These are phyloP conservation scores for Euphorbia schlechtendalii DNA, from an alignment of 441 rosid genomes.

Conservation along the genomic window DNA sequence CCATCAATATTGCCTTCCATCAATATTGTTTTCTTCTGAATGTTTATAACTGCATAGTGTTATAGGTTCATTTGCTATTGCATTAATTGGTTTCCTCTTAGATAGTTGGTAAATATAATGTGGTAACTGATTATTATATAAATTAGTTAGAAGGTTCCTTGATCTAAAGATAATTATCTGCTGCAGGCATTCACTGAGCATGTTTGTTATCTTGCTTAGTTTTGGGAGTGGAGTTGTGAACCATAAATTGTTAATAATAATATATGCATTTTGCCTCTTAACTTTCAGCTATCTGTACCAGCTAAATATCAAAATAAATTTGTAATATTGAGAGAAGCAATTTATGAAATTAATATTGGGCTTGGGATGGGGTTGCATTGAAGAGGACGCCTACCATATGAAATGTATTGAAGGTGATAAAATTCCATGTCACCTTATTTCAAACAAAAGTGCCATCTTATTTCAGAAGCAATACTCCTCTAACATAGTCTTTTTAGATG, in stretches of 20 bases:
- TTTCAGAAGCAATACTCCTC: conserved; percentile 1
- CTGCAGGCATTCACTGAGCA: not conserved
- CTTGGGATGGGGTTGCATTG: not conserved
- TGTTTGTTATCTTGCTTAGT: not conserved
- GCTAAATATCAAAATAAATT: not conserved
- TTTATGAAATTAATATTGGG: not conserved
- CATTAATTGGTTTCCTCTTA: not conserved
- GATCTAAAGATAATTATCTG: not conserved
- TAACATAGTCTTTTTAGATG: not conserved
- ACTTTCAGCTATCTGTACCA: not conserved
- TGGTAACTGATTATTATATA: not conserved
- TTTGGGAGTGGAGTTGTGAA: not conserved
- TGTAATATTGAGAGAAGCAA: not conserved
- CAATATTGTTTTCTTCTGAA: conserved; percentile 1
- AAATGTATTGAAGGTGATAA: not conserved
- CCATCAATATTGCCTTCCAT: not conserved
- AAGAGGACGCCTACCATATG: not conserved
- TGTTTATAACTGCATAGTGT: not conserved
- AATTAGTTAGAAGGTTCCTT: not conserved
- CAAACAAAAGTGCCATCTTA: not conserved
- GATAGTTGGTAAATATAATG: not conserved
- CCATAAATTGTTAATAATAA: not conserved
- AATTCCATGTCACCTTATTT: not conserved
- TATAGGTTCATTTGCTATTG: not conserved
- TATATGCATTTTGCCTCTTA: not conserved